Conservation (phyloP, 2,329 filamentous ascomycete genomes). For the Diaporthe vexans region DNA sequence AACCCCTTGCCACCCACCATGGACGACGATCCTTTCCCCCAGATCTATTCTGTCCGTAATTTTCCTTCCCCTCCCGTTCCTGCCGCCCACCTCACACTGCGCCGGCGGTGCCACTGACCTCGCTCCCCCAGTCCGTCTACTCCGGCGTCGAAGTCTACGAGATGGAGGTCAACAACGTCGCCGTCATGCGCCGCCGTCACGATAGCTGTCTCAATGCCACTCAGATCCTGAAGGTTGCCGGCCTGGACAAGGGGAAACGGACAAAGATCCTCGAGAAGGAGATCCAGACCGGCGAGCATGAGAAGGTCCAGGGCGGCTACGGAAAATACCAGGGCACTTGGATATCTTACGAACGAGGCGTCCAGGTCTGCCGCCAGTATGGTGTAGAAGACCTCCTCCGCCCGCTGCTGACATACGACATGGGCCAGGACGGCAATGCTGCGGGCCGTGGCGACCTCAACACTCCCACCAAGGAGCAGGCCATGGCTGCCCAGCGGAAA, state of each 20-base stretch:
- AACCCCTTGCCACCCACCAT: constrained; percentile 52
- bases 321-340: constrained; percentile 99
- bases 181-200: constrained; percentile 94
- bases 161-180: constrained; percentile 94
- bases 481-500: constrained; percentile 95
- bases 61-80: constrained; percentile 6
- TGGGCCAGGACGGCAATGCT: constrained; percentile 80
- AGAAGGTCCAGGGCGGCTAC: constrained; percentile 98
- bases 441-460: constrained; percentile 84
- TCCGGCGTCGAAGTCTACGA: constrained; percentile 98
- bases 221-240: constrained; percentile 97
- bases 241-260: constrained; percentile 96
- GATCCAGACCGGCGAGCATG: constrained; percentile 94
- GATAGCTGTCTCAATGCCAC: constrained; percentile 99
- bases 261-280: constrained; percentile 99
- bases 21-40: constrained; percentile 60
- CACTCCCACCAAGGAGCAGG: constrained; percentile 98
- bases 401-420: constrained; percentile 84
- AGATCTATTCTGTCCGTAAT: constrained; percentile 71
- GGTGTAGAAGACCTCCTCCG: constrained; percentile 82
- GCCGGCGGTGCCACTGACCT: constrained; percentile 5
- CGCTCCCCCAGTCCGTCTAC: constrained; percentile 78
- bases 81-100: constrained; percentile 38
- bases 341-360: constrained; percentile 93
- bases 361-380: constrained; percentile 89